phyloP scores from a whole-genome alignment of 352 stramenopile species.

The Globisporangium solare region DNA sequence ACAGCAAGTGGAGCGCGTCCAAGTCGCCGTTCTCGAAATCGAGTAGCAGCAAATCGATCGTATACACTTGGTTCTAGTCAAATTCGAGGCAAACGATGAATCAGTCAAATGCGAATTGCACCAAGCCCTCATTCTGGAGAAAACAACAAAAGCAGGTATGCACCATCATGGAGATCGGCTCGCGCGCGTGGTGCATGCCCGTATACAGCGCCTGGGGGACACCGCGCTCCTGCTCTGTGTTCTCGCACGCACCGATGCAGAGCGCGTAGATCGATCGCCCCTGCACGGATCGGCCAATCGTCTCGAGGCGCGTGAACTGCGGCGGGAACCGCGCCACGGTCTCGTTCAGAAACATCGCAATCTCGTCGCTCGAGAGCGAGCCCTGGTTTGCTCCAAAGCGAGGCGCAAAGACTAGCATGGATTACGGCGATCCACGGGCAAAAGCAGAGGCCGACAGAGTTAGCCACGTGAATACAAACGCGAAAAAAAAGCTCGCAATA shows the following conservation, averaged over 20 bases:
- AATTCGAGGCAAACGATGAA: background rate
- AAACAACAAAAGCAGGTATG: no score
- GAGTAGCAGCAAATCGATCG: constrained; percentile 64
- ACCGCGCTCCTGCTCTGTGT: background rate
- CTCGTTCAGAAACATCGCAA: constrained; percentile 54
- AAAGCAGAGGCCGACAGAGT: no score
- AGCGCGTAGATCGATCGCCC: constrained; percentile 55
- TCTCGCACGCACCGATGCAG: constrained; percentile 56
- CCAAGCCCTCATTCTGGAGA: no score
- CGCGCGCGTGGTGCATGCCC: constrained; percentile 79
- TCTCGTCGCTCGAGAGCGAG: constrained; percentile 55
- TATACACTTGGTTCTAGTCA: constrained; percentile 71
- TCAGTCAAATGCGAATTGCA: no score
- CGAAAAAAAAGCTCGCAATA: no score
- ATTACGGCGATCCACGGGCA: background rate
- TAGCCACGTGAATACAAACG: no score
- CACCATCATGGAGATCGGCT: constrained; percentile 89
- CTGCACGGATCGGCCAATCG: constrained; percentile 58
- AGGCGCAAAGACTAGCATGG: constrained; percentile 32
- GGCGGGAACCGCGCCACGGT: constrained; percentile 27
- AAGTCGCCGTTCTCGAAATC: constrained; percentile 57
- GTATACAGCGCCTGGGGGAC: constrained; percentile 70
- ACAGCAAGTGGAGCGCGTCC: constrained; percentile 45
- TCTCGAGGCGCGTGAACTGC: constrained; percentile 40
- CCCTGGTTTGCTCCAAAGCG: constrained; percentile 57